Percentiles rank a stretch among this genome's conserved stretches.
Conservation (phyloP, 305 asterid species). For the Fraxinus greggii region DNA sequence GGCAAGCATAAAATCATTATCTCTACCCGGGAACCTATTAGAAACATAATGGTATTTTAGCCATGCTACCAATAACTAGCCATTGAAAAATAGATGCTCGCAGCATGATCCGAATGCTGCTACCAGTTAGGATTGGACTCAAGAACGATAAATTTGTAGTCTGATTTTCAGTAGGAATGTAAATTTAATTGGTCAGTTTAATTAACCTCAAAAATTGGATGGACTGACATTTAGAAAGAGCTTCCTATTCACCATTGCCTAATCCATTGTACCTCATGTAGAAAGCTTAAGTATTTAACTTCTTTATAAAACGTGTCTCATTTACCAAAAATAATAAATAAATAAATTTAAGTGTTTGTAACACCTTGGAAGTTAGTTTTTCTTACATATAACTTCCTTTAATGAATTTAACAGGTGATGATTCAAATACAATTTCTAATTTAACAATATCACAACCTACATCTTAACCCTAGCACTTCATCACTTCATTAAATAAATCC, state of each 20-base stretch:
- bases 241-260: neutral
- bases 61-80: neutral
- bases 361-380: neutral
- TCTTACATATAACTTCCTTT: neutral
- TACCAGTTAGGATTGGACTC: neutral
- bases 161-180: neutral
- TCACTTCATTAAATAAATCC: neutral
- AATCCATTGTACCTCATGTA: neutral
- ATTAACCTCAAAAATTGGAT: neutral
- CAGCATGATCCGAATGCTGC: neutral
- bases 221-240: neutral
- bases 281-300: no score
- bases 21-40: constrained; percentile 74
- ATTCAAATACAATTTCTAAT: neutral
- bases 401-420: neutral
- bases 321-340: neutral
- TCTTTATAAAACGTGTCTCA: no score
- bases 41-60: constrained; percentile 12
- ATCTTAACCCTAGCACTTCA: neutral
- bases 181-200: neutral
- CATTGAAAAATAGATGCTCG: neutral
- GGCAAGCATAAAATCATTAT: constrained; percentile 84
- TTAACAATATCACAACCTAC: neutral
- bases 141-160: neutral
- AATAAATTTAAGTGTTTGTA: neutral